Evolutionary conservation across 495 filamentous ascomycete species (phyloP).

Genomic region (Podospora australis): DNA sequence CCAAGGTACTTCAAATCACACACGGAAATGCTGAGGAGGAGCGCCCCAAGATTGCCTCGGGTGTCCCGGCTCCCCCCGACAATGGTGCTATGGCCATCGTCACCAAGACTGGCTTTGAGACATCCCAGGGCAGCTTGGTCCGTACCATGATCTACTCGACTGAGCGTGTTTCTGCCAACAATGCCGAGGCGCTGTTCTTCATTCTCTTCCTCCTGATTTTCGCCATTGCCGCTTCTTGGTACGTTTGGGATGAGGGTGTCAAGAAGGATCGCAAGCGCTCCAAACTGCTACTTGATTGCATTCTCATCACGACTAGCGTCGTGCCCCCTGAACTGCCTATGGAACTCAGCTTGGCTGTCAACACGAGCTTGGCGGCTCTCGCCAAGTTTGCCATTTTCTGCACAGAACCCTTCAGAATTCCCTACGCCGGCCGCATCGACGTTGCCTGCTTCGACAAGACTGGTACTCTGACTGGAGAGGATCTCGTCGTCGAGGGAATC

Average conservation of each 20-base stretch:
- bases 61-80: slow-evolving; percentile 71
- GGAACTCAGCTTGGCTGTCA: slow-evolving; percentile 95
- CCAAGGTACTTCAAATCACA: slow-evolving; percentile 92
- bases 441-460: slow-evolving; percentile 99
- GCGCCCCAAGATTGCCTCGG: slow-evolving; percentile 58
- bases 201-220: slow-evolving; percentile 96
- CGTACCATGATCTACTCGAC: slow-evolving; percentile 99
- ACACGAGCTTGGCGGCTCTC: slow-evolving; percentile 93
- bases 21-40: slow-evolving; percentile 74
- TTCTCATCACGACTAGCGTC: slow-evolving; percentile 95
- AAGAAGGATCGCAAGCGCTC: slow-evolving; percentile 87
- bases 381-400: slow-evolving; percentile 97
- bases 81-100: slow-evolving; percentile 91
- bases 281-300: slow-evolving; percentile 93
- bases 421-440: slow-evolving; percentile 91
- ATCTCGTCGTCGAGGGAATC: slow-evolving; percentile 95
- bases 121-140: slow-evolving; percentile 92
- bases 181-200: slow-evolving; percentile 88
- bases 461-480: slow-evolving; percentile 92
- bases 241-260: slow-evolving; percentile 97
- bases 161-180: slow-evolving; percentile 95
- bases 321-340: slow-evolving; percentile 97
- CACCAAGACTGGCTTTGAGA: slow-evolving; percentile 97
- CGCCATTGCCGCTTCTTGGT: slow-evolving; percentile 97
- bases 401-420: slow-evolving; percentile 98